Percentiles rank a stretch among this genome's conserved stretches.
Evolutionary conservation across 306 rosid genomes (phyloP).

Genomic region (Chamaecrista fasciculata): DNA sequence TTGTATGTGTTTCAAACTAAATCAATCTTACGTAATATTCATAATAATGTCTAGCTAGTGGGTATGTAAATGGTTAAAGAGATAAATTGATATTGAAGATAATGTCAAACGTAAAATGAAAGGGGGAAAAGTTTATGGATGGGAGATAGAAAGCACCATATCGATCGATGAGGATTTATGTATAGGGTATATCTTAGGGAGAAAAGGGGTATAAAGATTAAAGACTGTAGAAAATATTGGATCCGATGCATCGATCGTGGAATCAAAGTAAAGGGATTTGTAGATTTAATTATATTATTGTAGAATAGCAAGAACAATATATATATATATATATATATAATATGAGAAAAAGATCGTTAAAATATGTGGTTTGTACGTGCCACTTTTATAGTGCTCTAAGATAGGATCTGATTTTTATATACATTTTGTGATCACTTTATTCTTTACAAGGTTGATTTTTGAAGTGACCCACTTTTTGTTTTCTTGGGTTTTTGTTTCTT

Average conservation of each 20-base stretch:
- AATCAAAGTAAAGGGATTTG: background rate
- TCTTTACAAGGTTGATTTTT: constrained; percentile 37
- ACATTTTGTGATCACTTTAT: constrained; percentile 34
- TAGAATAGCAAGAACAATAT: background rate
- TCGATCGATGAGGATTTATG: background rate
- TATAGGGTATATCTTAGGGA: constrained; percentile 2
- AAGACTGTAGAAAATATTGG: constrained; percentile 14
- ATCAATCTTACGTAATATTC: background rate
- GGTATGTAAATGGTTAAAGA: background rate
- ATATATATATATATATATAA: background rate
- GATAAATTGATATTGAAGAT: too few relatives aligned
- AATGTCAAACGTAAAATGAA: background rate
- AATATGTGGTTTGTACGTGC: constrained; percentile 40
- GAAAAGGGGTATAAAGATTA: constrained; percentile 1
- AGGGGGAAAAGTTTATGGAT: background rate
- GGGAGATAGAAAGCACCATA: background rate
- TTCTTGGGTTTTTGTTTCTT: background rate
- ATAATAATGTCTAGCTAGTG: background rate
- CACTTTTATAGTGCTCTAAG: constrained; percentile 42
- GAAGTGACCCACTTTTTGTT: constrained; percentile 30
- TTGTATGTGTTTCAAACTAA: background rate
- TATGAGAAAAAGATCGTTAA: constrained; percentile 25
- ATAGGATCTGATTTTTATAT: constrained; percentile 28
- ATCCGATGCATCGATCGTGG: constrained; percentile 10
- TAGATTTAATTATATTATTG: too few relatives aligned